phyloP scores from a whole-genome alignment of 768 basidiomycete genomes.

The Calocybe gangraenosa region DNA sequence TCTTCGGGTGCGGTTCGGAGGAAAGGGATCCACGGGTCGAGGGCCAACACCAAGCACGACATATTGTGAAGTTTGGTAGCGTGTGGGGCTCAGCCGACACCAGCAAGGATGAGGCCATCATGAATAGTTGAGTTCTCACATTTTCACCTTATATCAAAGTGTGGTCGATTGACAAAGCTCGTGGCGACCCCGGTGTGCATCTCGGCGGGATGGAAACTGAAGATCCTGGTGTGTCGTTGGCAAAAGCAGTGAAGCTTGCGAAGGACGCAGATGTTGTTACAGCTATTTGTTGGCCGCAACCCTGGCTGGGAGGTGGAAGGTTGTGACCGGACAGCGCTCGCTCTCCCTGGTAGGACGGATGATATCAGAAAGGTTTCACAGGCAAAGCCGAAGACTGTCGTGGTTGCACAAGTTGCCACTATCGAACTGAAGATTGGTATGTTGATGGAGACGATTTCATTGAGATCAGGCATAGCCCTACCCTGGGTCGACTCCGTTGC shows the following conservation, averaged over 20 bases:
- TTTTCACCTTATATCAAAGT: not conserved
- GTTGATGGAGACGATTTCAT: too few species aligned
- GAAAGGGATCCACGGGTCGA: slow-evolving; percentile 52
- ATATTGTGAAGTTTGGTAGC: slow-evolving; percentile 70
- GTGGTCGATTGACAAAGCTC: too few species aligned
- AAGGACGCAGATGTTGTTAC: slow-evolving; percentile 69
- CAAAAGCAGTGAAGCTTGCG: slow-evolving; percentile 60
- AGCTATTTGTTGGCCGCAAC: slow-evolving; percentile 75
- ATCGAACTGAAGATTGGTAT: slow-evolving; percentile 12
- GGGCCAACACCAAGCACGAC: slow-evolving; percentile 50
- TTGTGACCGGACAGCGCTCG: slow-evolving; percentile 63
- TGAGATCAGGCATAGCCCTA: slow-evolving; percentile 68
- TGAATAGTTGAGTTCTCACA: slow-evolving; percentile 40
- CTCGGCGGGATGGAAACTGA: slow-evolving; percentile 69
- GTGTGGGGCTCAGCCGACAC: slow-evolving; percentile 69
- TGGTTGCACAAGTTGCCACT: slow-evolving; percentile 61
- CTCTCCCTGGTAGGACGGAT: slow-evolving; percentile 70
- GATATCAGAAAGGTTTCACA: slow-evolving; percentile 62
- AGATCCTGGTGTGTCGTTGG: slow-evolving; percentile 54
- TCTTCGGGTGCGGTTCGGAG: slow-evolving; percentile 60
- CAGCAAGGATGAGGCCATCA: slow-evolving; percentile 60
- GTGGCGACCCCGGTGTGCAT: slow-evolving; percentile 59
- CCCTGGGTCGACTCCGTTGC: slow-evolving; percentile 72
- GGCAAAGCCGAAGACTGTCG: slow-evolving; percentile 65
- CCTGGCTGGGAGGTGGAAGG: slow-evolving; percentile 82